Evolutionary conservation across 1,284 basidiomycete species (phyloP).

Genomic region (Cryptococcus sp.): DNA sequence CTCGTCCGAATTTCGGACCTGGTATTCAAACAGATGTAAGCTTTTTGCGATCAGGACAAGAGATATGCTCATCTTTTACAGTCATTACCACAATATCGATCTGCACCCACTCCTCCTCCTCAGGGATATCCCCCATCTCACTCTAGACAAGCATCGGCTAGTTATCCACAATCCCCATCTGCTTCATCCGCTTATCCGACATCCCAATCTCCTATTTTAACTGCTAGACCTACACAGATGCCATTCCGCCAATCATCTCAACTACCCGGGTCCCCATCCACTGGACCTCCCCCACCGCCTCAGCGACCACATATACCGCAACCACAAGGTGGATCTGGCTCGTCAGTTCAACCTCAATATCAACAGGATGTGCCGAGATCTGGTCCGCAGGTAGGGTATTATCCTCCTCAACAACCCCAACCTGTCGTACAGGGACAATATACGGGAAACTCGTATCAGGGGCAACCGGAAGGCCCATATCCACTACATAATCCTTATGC

Average conservation of each 20-base stretch:
- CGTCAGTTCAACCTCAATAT: background rate
- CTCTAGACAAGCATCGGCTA: background rate
- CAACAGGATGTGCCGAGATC: background rate
- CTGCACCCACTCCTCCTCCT: constrained; percentile 4
- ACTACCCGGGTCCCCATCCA: constrained; percentile 3
- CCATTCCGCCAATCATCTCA: background rate
- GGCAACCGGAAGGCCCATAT: constrained; percentile 4
- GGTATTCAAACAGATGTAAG: constrained; percentile 8
- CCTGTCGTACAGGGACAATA: background rate
- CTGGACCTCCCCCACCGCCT: constrained; percentile 1
- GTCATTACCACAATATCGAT: constrained; percentile 9
- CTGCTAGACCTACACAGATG: too few relatives aligned
- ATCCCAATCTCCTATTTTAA: constrained; percentile 8
- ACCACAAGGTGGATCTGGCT: background rate
- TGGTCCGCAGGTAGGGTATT: background rate
- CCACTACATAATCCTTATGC: background rate
- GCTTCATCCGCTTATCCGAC: constrained; percentile 22
- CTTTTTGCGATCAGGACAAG: background rate
- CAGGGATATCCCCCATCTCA: constrained; percentile 12
- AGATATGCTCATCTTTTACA: background rate
- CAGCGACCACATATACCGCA: background rate
- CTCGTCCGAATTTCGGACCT: constrained; percentile 15
- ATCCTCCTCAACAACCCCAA: background rate
- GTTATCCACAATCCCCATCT: background rate
- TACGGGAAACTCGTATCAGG: constrained; percentile 1